phyloP scores from a whole-genome alignment of 768 basidiomycete genomes.

The Phanerochaete sordida region DNA sequence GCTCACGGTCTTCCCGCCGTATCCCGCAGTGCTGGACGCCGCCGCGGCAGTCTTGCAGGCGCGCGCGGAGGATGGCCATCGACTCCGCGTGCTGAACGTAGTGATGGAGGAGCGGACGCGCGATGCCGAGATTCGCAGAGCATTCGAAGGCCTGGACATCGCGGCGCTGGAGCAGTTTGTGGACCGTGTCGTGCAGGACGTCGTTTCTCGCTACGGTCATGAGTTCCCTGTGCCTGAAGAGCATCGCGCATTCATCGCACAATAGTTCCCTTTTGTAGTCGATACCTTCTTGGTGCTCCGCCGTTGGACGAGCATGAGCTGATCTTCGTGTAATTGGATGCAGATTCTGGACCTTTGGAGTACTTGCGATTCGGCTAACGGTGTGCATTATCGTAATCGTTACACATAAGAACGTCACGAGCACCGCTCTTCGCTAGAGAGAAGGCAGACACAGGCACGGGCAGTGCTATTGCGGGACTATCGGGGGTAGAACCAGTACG shows the following conservation, averaged over 20 bases:
- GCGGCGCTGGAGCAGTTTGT: background rate
- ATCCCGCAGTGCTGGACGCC: background rate
- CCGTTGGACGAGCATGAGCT: background rate
- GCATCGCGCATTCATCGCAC: background rate
- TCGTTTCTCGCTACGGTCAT: background rate
- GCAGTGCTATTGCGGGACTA: too few species aligned
- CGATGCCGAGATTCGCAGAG: background rate
- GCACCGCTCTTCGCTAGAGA: background rate
- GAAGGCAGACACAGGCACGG: background rate
- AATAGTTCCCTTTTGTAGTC: background rate
- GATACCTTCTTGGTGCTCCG: background rate
- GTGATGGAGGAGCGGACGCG: background rate
- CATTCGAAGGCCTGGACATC: background rate
- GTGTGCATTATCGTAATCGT: background rate
- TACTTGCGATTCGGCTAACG: background rate
- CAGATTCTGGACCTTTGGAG: too few species aligned
- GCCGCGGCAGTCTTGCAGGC: background rate
- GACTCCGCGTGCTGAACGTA: background rate
- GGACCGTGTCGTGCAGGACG: background rate
- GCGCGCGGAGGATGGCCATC: background rate
- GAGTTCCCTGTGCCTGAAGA: background rate
- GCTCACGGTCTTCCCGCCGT: conserved; percentile 1
- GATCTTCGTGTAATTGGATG: too few species aligned
- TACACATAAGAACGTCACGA: too few species aligned
- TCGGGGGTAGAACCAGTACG: conserved; percentile 9